phyloP scores from a whole-genome alignment of 2,329 filamentous ascomycete genomes.

The Clarireedia sp. region DNA sequence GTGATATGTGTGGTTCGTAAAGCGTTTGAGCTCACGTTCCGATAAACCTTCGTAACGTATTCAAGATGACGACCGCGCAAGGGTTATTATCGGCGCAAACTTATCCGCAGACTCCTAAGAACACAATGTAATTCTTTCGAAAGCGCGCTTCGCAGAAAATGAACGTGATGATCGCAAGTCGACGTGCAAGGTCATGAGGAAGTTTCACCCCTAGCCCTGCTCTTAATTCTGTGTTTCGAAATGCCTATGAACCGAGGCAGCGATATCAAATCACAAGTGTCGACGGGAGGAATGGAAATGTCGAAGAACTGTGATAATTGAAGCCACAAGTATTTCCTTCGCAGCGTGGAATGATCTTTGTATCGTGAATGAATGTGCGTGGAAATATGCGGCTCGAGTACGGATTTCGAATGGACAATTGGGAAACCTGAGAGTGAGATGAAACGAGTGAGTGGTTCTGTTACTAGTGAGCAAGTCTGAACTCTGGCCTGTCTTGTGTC shows the following conservation, averaged over 20 bases:
- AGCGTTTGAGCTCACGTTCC: conserved; percentile 17
- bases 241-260: conserved; percentile 8
- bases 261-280: not conserved
- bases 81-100: conserved; percentile 8
- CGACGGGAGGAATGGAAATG: not conserved
- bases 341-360: conserved; percentile 3
- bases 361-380: not conserved
- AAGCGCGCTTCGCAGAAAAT: conserved; percentile 9
- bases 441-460: not conserved
- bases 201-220: conserved; percentile 18
- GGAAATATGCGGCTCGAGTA: not conserved
- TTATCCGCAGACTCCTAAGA: not conserved
- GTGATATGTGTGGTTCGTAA: conserved; percentile 16
- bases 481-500: too few relatives aligned
- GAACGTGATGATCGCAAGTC: conserved; percentile 16
- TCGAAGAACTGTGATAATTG: not conserved
- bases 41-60: not conserved
- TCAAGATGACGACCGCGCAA: conserved; percentile 1
- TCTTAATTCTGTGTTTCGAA: conserved; percentile 1
- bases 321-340: not conserved
- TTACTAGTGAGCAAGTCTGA: too few relatives aligned
- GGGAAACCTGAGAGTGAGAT: not conserved
- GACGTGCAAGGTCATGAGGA: conserved; percentile 14
- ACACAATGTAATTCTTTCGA: not conserved
- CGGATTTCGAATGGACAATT: too few relatives aligned